These are phyloP conservation scores for Ceraceosorus guamensis DNA, from an alignment of 1,284 basidiomycete genomes.

Conservation along the genomic window DNA sequence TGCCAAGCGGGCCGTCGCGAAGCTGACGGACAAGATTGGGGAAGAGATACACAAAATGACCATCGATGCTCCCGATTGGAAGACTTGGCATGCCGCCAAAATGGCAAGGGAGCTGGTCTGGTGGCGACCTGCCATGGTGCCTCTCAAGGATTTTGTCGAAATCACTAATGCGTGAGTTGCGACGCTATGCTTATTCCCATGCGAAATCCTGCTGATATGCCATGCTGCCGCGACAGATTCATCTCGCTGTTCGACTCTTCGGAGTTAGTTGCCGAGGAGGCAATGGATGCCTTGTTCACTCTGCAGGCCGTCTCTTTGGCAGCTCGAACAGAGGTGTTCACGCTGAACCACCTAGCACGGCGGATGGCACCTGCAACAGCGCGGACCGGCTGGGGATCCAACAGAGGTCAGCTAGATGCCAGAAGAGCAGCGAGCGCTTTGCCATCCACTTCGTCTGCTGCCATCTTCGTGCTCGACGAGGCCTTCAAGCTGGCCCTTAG, in stretches of 20 bases:
- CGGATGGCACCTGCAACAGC: too few relatives aligned
- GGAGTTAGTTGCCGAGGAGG: background rate
- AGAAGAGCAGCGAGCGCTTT: background rate
- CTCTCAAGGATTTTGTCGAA: conserved; percentile 68
- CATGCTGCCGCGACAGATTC: background rate
- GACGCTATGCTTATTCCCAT: background rate
- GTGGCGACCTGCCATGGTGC: conserved; percentile 66
- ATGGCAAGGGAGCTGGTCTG: conserved; percentile 86
- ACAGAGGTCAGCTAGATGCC: background rate
- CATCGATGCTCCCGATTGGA: conserved; percentile 90
- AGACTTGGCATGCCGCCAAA: conserved; percentile 71
- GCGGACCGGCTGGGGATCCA: too few relatives aligned
- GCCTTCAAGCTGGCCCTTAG: background rate
- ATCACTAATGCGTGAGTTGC: conserved; percentile 81
- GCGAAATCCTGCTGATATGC: background rate
- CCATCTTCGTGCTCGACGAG: background rate
- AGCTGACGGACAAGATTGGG: conserved; percentile 69
- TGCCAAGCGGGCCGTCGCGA: conserved; percentile 76
- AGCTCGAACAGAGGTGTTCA: conserved; percentile 9
- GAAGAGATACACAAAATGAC: conserved; percentile 65
- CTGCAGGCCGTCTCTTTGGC: conserved; percentile 8
- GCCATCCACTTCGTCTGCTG: background rate
- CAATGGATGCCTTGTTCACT: conserved; percentile 3
- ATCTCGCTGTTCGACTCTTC: background rate
- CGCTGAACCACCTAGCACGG: conserved; percentile 4